A percentile compares a stretch with the other conserved stretches of the same genome.
Evolutionary conservation across 1,284 basidiomycete species (phyloP).

Genomic region (Cutaneotrichosporon cyanovorans): DNA sequence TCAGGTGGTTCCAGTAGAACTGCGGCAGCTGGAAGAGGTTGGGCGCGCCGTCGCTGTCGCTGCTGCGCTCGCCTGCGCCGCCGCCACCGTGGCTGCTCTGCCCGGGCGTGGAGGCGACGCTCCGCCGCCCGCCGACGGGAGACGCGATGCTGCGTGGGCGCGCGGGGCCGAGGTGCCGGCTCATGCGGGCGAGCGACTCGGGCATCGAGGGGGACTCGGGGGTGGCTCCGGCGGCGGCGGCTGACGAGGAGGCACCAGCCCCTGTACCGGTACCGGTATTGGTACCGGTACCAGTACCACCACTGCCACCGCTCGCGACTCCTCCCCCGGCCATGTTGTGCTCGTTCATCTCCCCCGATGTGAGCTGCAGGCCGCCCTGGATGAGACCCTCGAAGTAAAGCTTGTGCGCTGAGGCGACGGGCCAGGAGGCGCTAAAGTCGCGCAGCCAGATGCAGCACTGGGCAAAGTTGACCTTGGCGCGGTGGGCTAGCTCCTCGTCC

Average conservation of each 20-base stretch:
- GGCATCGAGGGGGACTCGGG: too few species aligned
- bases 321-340: background rate
- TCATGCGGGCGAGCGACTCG: too few species aligned
- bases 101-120: too few species aligned
- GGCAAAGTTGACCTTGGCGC: constrained; percentile 34
- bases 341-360: constrained; percentile 7
- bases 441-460: constrained; percentile 42
- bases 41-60: background rate
- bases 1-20: constrained; percentile 35
- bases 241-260: too few species aligned
- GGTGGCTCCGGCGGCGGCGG: too few species aligned
- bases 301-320: background rate
- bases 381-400: constrained; percentile 42
- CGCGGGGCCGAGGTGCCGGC: too few species aligned
- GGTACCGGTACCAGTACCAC: background rate
- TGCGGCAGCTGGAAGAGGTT: constrained; percentile 31
- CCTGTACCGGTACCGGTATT: too few species aligned
- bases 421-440: constrained; percentile 36
- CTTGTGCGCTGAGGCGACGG: constrained; percentile 37
- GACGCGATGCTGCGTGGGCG: background rate
- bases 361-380: constrained; percentile 29
- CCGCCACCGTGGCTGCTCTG: background rate
- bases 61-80: background rate
- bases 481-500: constrained; percentile 20
- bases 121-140: background rate